Evolutionary conservation across 441 rosid genomes (phyloP).

Genomic region (Isatis lusitanica): DNA sequence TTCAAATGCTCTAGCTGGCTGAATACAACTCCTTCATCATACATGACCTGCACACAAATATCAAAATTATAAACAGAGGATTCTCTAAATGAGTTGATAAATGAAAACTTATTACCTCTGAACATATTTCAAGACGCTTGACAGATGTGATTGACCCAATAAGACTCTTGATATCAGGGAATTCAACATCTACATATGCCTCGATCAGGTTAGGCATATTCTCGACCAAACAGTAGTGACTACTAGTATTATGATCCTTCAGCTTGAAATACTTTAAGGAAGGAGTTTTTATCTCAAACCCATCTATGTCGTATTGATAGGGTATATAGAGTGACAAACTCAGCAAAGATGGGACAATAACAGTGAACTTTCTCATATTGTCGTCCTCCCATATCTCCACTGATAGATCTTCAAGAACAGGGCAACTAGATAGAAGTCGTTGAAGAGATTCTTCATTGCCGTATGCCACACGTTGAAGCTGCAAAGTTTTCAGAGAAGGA

Average conservation of each 20-base stretch:
- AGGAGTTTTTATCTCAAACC: constrained; percentile 8
- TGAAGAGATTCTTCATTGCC: neutral
- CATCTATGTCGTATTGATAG: neutral
- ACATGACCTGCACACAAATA: neutral
- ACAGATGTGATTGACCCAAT: neutral
- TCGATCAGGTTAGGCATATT: constrained; percentile 10
- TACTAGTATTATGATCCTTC: neutral
- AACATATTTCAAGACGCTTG: neutral
- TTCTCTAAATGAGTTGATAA: neutral
- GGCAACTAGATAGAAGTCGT: neutral
- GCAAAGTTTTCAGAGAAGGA: constrained; percentile 7
- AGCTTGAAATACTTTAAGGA: constrained; percentile 5
- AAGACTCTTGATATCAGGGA: constrained; percentile 5
- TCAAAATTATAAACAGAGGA: neutral
- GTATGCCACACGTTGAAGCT: neutral
- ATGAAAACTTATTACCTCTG: constrained; percentile 4
- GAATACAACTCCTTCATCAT: neutral
- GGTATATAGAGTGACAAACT: constrained; percentile 4
- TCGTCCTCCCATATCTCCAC: neutral
- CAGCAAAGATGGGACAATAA: neutral
- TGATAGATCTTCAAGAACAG: neutral
- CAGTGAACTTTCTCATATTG: neutral
- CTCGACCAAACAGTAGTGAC: constrained; percentile 2
- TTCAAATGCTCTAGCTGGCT: constrained; percentile 1
- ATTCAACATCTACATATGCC: constrained; percentile 16